These are phyloP conservation scores for Peribolospora baueri DNA, from an alignment of 768 basidiomycete species.

Conservation along the genomic window DNA sequence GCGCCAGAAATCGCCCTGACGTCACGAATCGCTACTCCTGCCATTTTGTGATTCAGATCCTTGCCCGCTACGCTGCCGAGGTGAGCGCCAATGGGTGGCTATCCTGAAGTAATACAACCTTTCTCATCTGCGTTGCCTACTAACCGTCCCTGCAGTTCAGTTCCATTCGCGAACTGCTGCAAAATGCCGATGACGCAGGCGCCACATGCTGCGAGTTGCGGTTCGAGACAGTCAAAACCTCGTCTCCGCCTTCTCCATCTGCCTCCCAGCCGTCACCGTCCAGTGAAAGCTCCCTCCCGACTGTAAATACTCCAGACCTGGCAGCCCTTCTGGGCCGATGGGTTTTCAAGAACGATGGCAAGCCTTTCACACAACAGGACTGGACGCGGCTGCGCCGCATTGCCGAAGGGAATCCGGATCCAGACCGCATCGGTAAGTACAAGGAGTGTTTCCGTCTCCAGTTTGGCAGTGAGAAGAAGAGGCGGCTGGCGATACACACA, in stretches of 20 bases:
- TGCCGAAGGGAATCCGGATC: conserved; percentile 85
- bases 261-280: neutral
- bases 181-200: conserved; percentile 85
- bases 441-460: neutral
- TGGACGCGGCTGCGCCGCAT: conserved; percentile 35
- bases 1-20: neutral
- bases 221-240: conserved; percentile 10
- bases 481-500: neutral
- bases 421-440: conserved; percentile 23
- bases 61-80: conserved; percentile 53
- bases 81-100: too few species aligned
- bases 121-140: too few species aligned
- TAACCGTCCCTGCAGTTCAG: neutral
- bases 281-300: neutral
- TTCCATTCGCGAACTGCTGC: conserved; percentile 63
- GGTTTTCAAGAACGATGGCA: conserved; percentile 72
- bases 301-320: conserved; percentile 20
- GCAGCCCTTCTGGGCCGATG: conserved; percentile 32
- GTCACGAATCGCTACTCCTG: neutral
- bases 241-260: conserved; percentile 7
- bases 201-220: conserved; percentile 28
- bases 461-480: neutral
- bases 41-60: conserved; percentile 25
- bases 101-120: too few species aligned
- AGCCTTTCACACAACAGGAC: conserved; percentile 55